phyloP scores from a whole-genome alignment of 2,329 filamentous ascomycete species.

The Clonostachys chloroleuca region DNA sequence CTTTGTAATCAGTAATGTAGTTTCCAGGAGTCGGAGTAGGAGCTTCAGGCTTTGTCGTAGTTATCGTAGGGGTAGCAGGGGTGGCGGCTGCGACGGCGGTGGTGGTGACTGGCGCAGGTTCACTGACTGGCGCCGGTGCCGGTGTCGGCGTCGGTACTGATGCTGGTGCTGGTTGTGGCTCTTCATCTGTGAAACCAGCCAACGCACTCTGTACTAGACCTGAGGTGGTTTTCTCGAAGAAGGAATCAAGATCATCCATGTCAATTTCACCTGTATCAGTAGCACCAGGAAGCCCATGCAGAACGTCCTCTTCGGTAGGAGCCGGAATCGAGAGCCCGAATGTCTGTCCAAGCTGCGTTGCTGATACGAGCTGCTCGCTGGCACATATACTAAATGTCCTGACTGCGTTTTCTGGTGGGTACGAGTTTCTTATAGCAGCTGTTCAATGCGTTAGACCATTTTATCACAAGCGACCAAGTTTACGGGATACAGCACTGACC shows the following conservation, averaged over 20 bases:
- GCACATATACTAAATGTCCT: conserved; percentile 23
- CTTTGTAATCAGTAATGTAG: conserved; percentile 31
- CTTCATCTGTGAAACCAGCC: conserved; percentile 9
- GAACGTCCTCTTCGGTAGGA: conserved; percentile 1
- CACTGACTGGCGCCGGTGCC: neutral
- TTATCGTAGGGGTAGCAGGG: conserved; percentile 14
- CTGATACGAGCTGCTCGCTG: conserved; percentile 22
- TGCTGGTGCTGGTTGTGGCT: no score
- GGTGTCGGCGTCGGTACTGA: no score
- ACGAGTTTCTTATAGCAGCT: conserved; percentile 17
- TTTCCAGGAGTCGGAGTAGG: conserved; percentile 9
- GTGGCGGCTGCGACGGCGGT: conserved; percentile 8
- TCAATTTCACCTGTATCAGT: conserved; percentile 13
- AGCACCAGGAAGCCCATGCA: neutral
- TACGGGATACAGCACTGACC: conserved; percentile 13
- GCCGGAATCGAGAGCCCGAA: conserved; percentile 26
- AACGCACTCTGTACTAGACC: conserved; percentile 33
- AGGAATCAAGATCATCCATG: conserved; percentile 24
- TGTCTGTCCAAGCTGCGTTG: conserved; percentile 23
- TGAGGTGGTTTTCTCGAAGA: conserved; percentile 35
- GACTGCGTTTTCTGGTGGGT: conserved; percentile 32
- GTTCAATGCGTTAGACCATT: no score
- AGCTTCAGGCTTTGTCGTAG: conserved; percentile 3
- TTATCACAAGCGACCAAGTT: no score
- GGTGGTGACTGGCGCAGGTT: conserved; percentile 2